These are phyloP conservation scores for Prunus dulcis DNA, from an alignment of 306 rosid genomes.

Conservation along the genomic window DNA sequence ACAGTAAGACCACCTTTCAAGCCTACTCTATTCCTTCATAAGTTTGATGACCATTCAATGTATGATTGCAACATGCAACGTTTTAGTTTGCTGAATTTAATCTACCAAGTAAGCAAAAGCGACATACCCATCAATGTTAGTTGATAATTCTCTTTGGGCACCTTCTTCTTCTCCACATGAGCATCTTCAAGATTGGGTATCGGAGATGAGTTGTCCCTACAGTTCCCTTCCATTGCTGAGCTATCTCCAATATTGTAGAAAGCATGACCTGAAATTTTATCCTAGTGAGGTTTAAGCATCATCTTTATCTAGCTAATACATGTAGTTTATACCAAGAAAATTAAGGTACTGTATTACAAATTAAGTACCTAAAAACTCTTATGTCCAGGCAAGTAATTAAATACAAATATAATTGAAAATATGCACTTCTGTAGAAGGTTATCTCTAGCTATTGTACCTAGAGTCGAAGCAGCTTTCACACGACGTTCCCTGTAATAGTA, in stretches of 20 bases:
- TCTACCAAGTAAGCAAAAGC: neutral
- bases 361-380: neutral
- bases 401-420: neutral
- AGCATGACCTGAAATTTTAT: constrained; percentile 9
- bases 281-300: neutral
- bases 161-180: constrained; percentile 10
- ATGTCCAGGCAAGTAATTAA: neutral
- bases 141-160: neutral
- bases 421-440: neutral
- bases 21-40: neutral
- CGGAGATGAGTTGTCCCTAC: neutral
- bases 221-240: constrained; percentile 4
- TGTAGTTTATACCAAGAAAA: neutral
- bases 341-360: neutral
- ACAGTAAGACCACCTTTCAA: neutral
- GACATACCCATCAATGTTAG: constrained; percentile 9
- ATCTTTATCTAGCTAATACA: neutral
- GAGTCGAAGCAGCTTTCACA: constrained; percentile 7
- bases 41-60: neutral
- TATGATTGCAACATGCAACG: neutral
- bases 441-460: constrained; percentile 3
- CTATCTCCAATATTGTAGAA: constrained; percentile 9
- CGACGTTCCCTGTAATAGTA: constrained; percentile 28
- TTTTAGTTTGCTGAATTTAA: neutral
- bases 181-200: neutral